Conservation (phyloP, 306 rosid genomes). For the Senna siamea region DNA sequence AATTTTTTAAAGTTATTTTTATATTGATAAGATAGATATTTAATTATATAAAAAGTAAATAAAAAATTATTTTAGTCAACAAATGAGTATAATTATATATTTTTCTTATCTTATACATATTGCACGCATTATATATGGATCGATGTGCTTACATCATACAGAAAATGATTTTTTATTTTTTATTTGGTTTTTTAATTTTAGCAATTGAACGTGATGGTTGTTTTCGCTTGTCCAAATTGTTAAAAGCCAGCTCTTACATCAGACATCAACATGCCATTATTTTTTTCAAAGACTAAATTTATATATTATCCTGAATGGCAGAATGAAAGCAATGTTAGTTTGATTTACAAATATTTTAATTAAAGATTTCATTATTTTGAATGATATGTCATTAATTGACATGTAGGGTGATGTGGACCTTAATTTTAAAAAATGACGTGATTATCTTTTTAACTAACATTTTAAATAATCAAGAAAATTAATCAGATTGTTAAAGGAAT, state of each 20-base stretch:
- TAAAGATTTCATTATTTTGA: conserved; percentile 18
- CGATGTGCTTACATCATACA: conserved; percentile 2
- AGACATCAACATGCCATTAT: conserved; percentile 11
- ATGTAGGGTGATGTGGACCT: conserved; percentile 31
- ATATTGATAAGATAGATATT: too few relatives aligned
- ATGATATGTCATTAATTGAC: conserved; percentile 28
- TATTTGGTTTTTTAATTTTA: not conserved
- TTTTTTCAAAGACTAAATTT: not conserved
- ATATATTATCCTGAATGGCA: conserved; percentile 29
- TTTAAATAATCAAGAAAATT: not conserved
- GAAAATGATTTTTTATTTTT: not conserved
- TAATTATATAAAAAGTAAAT: too few relatives aligned
- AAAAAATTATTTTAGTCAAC: too few relatives aligned
- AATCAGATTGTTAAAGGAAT: not conserved
- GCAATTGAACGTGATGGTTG: conserved; percentile 8
- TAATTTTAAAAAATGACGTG: not conserved
- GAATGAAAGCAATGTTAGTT: conserved; percentile 31
- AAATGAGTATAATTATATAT: too few relatives aligned
- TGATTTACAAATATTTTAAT: conserved; percentile 14
- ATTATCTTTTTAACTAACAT: conserved; percentile 4
- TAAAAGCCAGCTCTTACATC: conserved; percentile 36
- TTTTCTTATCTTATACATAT: too few relatives aligned
- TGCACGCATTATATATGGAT: too few relatives aligned
- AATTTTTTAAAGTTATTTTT: too few relatives aligned
- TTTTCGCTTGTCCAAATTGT: conserved; percentile 37